These are phyloP conservation scores for Clonostachys byssicola DNA, from an alignment of 2,329 filamentous ascomycete genomes.

Conservation along the genomic window DNA sequence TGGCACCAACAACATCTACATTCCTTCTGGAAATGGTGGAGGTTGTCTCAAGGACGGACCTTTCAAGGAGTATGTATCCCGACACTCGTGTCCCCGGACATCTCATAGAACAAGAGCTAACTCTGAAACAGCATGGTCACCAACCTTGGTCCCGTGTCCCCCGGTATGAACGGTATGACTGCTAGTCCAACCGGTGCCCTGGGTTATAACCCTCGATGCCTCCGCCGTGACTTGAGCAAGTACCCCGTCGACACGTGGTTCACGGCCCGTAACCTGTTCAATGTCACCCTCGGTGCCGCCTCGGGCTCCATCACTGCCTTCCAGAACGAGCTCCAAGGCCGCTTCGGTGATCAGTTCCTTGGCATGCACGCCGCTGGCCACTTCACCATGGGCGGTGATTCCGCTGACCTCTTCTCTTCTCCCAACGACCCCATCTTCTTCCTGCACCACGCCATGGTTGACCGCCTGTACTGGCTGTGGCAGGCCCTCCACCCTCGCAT, in stretches of 20 bases:
- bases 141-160: constrained; percentile 20
- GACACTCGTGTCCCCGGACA: neutral
- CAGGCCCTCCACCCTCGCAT: constrained; percentile 8
- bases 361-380: constrained; percentile 34
- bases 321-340: constrained; percentile 1
- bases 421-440: constrained; percentile 18
- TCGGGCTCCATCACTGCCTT: neutral
- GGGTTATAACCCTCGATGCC: constrained; percentile 37
- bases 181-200: constrained; percentile 3
- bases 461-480: constrained; percentile 16
- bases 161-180: constrained; percentile 4
- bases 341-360: constrained; percentile 20
- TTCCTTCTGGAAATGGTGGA: constrained; percentile 48
- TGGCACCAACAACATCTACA: constrained; percentile 1
- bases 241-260: constrained; percentile 2
- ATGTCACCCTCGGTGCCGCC: constrained; percentile 1
- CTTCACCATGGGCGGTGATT: constrained; percentile 31
- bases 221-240: constrained; percentile 32
- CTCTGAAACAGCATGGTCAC: constrained; percentile 10
- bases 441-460: constrained; percentile 16
- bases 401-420: constrained; percentile 18
- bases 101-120: neutral
- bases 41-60: constrained; percentile 46
- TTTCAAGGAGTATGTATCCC: constrained; percentile 35
- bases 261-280: constrained; percentile 9